These are phyloP conservation scores for Carex arenaria DNA, from an alignment of 202 grass and related monocot species.

Conservation along the genomic window DNA sequence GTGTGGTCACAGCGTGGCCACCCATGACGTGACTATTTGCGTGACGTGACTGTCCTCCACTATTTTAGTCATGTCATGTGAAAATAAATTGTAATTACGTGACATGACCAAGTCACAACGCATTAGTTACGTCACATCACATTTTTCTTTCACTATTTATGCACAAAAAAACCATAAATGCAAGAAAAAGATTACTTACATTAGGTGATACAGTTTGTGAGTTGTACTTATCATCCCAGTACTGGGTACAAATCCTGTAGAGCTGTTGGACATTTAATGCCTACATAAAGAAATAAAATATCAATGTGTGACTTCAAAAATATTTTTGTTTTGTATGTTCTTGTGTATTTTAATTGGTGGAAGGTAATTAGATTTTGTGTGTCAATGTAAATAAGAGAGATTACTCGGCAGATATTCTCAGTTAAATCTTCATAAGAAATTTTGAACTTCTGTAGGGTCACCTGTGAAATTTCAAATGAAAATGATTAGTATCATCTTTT, in stretches of 20 bases:
- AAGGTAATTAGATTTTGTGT: background rate
- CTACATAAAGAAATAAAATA: constrained; percentile 40
- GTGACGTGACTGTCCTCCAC: no score
- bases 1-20: no score
- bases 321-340: background rate
- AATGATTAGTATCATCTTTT: constrained; percentile 29
- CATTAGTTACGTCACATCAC: no score
- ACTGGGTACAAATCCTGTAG: constrained; percentile 94
- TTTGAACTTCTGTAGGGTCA: constrained; percentile 91
- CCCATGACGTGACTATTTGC: no score
- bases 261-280: constrained; percentile 80
- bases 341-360: background rate
- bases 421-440: constrained; percentile 92
- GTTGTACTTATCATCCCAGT: constrained; percentile 97
- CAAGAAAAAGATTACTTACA: constrained; percentile 35
- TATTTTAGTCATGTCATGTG: no score
- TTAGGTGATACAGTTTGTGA: constrained; percentile 77
- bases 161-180: background rate
- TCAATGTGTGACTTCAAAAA: background rate
- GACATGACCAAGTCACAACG: no score
- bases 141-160: background rate
- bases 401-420: constrained; percentile 78
- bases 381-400: constrained; percentile 1
- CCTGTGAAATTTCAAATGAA: constrained; percentile 43
- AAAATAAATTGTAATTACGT: no score